Base-by-base conservation (phyloP, 441 rosid species). In the Populus hybrid region DNA sequence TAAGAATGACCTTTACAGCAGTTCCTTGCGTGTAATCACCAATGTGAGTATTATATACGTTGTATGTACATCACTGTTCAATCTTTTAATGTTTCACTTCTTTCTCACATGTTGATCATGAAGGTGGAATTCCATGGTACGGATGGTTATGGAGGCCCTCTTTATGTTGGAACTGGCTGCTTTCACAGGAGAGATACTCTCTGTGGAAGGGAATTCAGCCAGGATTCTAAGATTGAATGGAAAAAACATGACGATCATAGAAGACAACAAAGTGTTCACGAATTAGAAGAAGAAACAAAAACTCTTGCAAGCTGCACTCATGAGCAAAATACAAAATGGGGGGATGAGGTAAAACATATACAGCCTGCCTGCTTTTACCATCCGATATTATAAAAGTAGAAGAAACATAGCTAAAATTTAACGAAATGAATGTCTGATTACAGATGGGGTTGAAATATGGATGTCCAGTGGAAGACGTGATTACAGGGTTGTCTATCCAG, bases 401-500 rank as follows among this genome's bases (percentile, higher is more conserved):
- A n/a, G 46, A n/a, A 59, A 2, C 12, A 21, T 18, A n/a, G 26
- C 16, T 35, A 11, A 6, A 2, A 20, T 61, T 69, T 21, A 38
- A 50, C 30, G 32, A 21, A 36, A 35, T 76, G 70, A 75, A 72
- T 77, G 65, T 75, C 78, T 71, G 36, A 61, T 82, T 74, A 69
- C 89, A 94, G 97, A 86, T 86, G 86, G 98, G 98, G 61, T 6
- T 94, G 73, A 90, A 82, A 74, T 93, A 93, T 16, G 97, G 97
- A 34, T 87, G 86, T 63, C 88, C 92, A 0, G 94, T 88, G 11
- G 98, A 94, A 72, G 97, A 93, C 81, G 88, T 90, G 40, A 88
- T 94, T 42, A 93, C 94, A 38, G 98, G 97, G 75, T 77, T 93
- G 70, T 78, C 88, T 18, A 89, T 93, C 78, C 89, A 91, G 76